Percentiles rank a stretch among this genome's conserved stretches.
phyloP scores from a whole-genome alignment of 176 grass and related monocot species.

The Thinopyrum elongatum region DNA sequence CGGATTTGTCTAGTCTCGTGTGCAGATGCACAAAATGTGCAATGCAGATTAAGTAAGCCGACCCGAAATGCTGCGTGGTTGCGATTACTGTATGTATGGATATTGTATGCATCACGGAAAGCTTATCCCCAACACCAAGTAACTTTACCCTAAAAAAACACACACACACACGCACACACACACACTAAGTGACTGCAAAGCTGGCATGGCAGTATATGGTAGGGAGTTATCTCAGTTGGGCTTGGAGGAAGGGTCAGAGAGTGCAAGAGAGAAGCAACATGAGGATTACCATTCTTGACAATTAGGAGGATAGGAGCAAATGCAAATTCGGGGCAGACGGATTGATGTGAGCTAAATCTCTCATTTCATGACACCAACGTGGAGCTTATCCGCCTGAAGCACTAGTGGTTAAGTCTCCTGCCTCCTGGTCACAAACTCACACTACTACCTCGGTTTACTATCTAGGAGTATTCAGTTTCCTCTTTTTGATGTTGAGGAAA shows the following conservation, averaged over 20 bases:
- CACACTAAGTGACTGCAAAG: conserved; percentile 1
- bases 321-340: too few relatives aligned
- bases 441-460: too few relatives aligned
- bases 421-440: not conserved
- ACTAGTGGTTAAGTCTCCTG: not conserved
- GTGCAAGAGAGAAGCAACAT: conserved; percentile 24
- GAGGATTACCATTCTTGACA: not conserved
- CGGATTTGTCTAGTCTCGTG: not conserved
- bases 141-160: too few relatives aligned
- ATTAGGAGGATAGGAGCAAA: not conserved
- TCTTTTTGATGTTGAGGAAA: not conserved
- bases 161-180: too few relatives aligned
- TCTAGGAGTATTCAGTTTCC: not conserved
- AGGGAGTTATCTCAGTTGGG: not conserved
- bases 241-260: not conserved
- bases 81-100: conserved; percentile 4
- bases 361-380: too few relatives aligned
- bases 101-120: conserved; percentile 11
- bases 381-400: not conserved
- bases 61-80: not conserved
- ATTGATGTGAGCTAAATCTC: too few relatives aligned
- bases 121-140: conserved; percentile 4
- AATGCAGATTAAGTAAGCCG: conserved; percentile 29
- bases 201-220: not conserved
- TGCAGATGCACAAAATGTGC: conserved; percentile 31